Percentiles rank a stretch among this genome's conserved stretches.
These are phyloP conservation scores for Colletotrichum lupini DNA, from an alignment of 2,329 filamentous ascomycete genomes.

Conservation along the genomic window DNA sequence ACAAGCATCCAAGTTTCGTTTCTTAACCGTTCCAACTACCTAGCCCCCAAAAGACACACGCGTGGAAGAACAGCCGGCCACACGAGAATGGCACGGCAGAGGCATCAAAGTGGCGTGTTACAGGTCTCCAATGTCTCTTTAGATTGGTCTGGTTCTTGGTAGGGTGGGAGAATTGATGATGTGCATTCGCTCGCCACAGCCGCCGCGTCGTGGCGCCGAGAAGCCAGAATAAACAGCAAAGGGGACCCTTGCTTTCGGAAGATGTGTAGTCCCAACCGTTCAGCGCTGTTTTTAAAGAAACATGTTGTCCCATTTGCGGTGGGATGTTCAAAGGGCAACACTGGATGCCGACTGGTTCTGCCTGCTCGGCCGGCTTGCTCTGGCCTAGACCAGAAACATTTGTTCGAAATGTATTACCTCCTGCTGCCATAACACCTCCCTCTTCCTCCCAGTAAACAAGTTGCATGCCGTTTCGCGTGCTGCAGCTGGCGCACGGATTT, in stretches of 20 bases:
- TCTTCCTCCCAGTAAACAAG: not conserved
- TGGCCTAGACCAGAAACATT: not conserved
- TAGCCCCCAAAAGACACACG: not conserved
- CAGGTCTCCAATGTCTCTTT: not conserved
- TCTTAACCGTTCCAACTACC: not conserved
- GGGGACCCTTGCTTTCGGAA: not conserved
- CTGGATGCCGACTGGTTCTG: not conserved
- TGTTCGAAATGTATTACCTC: constrained; percentile 24
- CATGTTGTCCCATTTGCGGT: not conserved
- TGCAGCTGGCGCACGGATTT: constrained; percentile 25
- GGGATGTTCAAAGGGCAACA: constrained; percentile 1
- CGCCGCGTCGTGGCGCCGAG: constrained; percentile 18
- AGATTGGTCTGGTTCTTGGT: constrained; percentile 13
- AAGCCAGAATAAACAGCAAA: constrained; percentile 2
- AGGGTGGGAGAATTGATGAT: not conserved
- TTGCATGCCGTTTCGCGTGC: constrained; percentile 15
- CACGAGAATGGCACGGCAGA: constrained; percentile 22
- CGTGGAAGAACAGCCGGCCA: not conserved
- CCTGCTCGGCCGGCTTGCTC: not conserved
- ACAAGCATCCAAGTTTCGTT: constrained; percentile 21
- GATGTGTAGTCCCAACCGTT: not conserved
- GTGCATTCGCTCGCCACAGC: constrained; percentile 18
- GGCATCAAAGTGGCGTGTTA: constrained; percentile 31
- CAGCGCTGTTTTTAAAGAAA: not conserved
- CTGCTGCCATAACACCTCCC: constrained; percentile 4